Conservation (phyloP, 2,329 filamentous ascomycete species). For the Bisporella sp. region DNA sequence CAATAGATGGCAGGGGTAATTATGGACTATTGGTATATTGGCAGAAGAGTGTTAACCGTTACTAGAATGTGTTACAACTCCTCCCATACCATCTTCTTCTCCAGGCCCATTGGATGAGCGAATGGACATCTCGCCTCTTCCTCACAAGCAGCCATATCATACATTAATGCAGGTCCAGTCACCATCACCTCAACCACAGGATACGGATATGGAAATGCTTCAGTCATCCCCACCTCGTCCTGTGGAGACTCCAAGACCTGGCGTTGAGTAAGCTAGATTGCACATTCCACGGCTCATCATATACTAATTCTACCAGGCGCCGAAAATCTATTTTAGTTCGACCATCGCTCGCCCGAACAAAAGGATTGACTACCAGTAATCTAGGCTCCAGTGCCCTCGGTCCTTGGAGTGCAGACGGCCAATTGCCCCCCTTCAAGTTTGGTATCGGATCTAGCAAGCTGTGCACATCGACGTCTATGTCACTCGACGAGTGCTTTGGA, state of each 20-base stretch:
- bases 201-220: conserved; percentile 39
- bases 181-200: conserved; percentile 54
- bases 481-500: conserved; percentile 71
- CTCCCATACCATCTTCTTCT: conserved; percentile 78
- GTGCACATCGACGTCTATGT: conserved; percentile 50
- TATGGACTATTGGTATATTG: conserved; percentile 20
- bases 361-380: conserved; percentile 64
- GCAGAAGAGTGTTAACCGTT: conserved; percentile 25
- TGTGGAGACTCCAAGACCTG: conserved; percentile 42
- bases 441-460: conserved; percentile 46
- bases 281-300: conserved; percentile 12
- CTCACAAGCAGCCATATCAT: conserved; percentile 72
- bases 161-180: conserved; percentile 62
- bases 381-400: conserved; percentile 56
- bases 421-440: conserved; percentile 71
- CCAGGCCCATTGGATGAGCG: conserved; percentile 64
- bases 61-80: conserved; percentile 71
- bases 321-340: conserved; percentile 63
- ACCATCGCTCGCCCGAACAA: conserved; percentile 67
- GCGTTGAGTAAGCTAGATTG: conserved; percentile 44
- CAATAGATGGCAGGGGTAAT: conserved; percentile 41
- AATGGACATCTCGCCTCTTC: conserved; percentile 92
- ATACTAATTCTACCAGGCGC: conserved; percentile 39
- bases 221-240: conserved; percentile 49
- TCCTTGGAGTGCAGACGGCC: conserved; percentile 54